phyloP scores from a whole-genome alignment of 208 protist species.

The Herpetomonas samuelpessoai region DNA sequence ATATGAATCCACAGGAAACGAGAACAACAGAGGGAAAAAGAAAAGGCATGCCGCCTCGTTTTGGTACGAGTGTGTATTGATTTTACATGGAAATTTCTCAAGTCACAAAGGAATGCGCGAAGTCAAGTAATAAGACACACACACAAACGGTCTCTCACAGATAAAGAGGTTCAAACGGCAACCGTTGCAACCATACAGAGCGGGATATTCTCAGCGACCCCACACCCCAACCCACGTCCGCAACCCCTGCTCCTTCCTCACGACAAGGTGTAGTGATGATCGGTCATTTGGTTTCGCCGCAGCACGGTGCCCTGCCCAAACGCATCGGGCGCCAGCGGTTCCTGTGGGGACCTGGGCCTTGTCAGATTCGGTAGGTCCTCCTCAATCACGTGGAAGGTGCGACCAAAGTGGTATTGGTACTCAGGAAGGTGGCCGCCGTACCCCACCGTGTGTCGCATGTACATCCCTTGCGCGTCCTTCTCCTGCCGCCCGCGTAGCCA shows the following conservation, averaged over 20 bases:
- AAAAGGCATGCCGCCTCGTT: no score
- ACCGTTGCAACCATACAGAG: no score
- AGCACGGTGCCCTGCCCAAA: conserved; percentile 55
- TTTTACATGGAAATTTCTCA: no score
- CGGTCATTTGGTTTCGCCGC: conserved; percentile 58
- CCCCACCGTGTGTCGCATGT: conserved; percentile 62
- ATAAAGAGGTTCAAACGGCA: no score
- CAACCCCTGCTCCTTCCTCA: conserved; percentile 15
- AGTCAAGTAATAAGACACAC: conserved; percentile 7
- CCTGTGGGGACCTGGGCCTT: conserved; percentile 36
- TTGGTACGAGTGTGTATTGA: no score
- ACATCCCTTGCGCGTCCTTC: conserved; percentile 41
- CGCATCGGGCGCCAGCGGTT: conserved; percentile 39
- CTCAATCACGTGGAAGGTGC: conserved; percentile 88
- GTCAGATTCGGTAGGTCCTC: conserved; percentile 77
- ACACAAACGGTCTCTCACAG: conserved; percentile 2
- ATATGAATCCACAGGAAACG: no score
- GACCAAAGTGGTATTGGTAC: conserved; percentile 74
- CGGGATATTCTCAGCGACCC: background rate
- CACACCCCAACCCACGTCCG: background rate
- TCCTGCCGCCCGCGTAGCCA: conserved; percentile 72
- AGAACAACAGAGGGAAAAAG: no score
- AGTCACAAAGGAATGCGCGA: no score
- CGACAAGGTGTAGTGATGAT: conserved; percentile 68
- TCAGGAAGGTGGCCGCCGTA: conserved; percentile 82